Evolutionary conservation across 2,329 filamentous ascomycete genomes (phyloP), one percentile per base, ranked within the genome.

Genomic region (Penicillium sp.): DNA sequence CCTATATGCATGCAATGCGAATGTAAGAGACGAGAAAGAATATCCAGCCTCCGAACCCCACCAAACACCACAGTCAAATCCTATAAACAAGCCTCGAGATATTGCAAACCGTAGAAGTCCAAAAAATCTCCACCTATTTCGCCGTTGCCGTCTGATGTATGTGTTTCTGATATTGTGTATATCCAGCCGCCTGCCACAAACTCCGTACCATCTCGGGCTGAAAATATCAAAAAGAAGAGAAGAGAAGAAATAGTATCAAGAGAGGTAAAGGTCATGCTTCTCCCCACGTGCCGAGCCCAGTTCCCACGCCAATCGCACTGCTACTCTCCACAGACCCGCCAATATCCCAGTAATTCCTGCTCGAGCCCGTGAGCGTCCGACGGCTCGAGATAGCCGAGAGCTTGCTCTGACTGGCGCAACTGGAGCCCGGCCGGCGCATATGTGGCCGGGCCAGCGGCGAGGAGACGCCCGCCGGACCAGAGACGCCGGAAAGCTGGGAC

Each of bases 321-420:
- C 89, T 89, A 56, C 90, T 93, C 2, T 90, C 90, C 24, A 92
- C 84, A 67, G 87, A 92, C 6, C 87, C 90, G 27, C 91, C 91
- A 64, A 96, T 86, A 73, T 96, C 93, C 93, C 93, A 97, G 75
- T 96, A 97, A 72, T 96, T 91, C 54, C 92, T 81, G 47, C 88
- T 91, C 46, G 90, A 93, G 36, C 86, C 84, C 4, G 78, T 78
- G 56, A 81, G 65, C 0, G 75, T 78, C 54, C 84, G 81, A 68
- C 83, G 82, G 40, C 86, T 87, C 36, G 86, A 91, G 66, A 88
- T 87, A 73, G 85, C 87, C 18, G 87, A 91, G 67, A 89, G 86
- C 74, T 89, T 88, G 7, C 91, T 96, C 77, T 96, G 91, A 71
- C 91, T 96, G 4, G 91, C 92, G 74, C 92, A 96, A 74, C 90